phyloP scores from a whole-genome alignment of 441 rosid genomes.

The Pelargonium fulgidum region DNA sequence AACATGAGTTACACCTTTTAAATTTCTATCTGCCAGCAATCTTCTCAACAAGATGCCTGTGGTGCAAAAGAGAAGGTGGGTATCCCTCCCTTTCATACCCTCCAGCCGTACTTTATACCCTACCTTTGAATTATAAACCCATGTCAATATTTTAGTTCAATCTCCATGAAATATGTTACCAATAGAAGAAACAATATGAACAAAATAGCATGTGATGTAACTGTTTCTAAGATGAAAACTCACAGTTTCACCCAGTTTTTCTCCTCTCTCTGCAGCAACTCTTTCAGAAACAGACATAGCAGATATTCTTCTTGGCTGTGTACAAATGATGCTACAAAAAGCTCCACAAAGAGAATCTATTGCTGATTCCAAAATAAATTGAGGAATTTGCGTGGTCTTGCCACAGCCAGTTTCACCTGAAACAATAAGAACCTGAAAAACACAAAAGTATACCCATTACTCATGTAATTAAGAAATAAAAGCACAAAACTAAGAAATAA shows the following conservation, averaged over 20 bases:
- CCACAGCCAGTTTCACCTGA: slow-evolving; percentile 99
- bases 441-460: slow-evolving; percentile 10
- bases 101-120: slow-evolving; percentile 98
- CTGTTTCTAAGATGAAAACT: slow-evolving; percentile 20
- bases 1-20: slow-evolving; percentile 89
- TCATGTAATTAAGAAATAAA: background rate
- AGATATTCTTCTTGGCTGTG: slow-evolving; percentile 97
- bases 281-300: slow-evolving; percentile 96
- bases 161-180: slow-evolving; percentile 29
- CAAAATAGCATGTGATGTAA: background rate
- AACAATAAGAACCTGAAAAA: slow-evolving; percentile 70
- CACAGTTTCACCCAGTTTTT: slow-evolving; percentile 93
- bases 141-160: background rate
- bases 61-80: slow-evolving; percentile 91
- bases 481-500: no score
- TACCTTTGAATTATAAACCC: slow-evolving; percentile 55
- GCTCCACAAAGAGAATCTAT: slow-evolving; percentile 97
- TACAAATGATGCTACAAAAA: slow-evolving; percentile 87
- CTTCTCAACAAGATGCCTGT: slow-evolving; percentile 93
- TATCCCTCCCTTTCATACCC: slow-evolving; percentile 90
- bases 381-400: slow-evolving; percentile 98
- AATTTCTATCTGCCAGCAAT: slow-evolving; percentile 75
- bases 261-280: slow-evolving; percentile 93
- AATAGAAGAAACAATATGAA: background rate
- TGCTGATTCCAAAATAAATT: slow-evolving; percentile 87